Base-by-base conservation (phyloP, 495 filamentous ascomycete genomes). In the Penicillium taxi region DNA sequence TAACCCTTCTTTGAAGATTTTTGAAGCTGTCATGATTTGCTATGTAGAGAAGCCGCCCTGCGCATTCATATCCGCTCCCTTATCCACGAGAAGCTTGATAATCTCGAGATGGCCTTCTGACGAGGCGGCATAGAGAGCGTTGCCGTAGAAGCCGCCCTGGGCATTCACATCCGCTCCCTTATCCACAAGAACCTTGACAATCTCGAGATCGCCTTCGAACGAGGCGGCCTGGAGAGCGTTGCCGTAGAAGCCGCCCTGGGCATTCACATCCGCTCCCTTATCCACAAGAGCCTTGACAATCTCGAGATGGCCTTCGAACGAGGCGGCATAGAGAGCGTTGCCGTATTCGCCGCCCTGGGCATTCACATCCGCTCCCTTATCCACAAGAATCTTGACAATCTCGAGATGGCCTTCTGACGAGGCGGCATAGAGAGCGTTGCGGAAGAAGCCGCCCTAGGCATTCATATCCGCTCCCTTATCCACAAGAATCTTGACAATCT, bases 121-220 rank as follows among this genome's bases (percentile, higher is more conserved):
- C 15, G 45, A 51, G n/a, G 61, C 55, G 5, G 42, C 45, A 29
- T 55, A 40, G 15, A 68, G 47, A 16, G 57, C 53, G 9, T 43
- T 57, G 15, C 45, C 32, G 41, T 46, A 52, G 0, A 16, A 1
- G 17, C 54, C 52, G 31, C 52, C 50, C 32, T 50, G 19, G 1
- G 57, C 50, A 12, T 45, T 55, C n/a, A 54, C 45, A 20, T 58
- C 46, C 3, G 53, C 58, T 12, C 62, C 37, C 6, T 29, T 37
- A 21, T 16, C 15, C 9, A 31, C 9, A 14, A 31, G 28, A 4
- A 31, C 2, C 14, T 31, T 14, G 15, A 31, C 28, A 31, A 31
- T 15, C 28, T 31, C 28, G 2, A 14, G 2, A 18, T 31, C 4
- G 15, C 28, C 28, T 15, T 6, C 4, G 3, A 31, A 6, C 4